These are phyloP conservation scores for Linderniella brevidens DNA, from an alignment of 257 asterid genomes.

Conservation along the genomic window DNA sequence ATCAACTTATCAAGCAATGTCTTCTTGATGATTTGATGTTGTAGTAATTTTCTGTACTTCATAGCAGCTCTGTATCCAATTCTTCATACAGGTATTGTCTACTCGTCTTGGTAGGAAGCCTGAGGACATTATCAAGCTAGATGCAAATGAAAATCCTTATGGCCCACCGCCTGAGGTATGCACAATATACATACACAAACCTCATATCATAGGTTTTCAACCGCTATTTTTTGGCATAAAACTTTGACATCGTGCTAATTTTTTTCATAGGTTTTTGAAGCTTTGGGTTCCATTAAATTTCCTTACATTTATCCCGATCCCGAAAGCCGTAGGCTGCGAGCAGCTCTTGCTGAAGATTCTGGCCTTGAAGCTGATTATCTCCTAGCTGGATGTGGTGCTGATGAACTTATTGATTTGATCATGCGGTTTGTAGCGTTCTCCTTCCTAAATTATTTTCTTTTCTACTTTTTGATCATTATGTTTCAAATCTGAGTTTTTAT, in stretches of 20 bases:
- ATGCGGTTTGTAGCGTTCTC: slow-evolving; percentile 44
- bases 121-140: slow-evolving; percentile 83
- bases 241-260: not conserved
- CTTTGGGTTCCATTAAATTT: slow-evolving; percentile 70
- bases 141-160: slow-evolving; percentile 92
- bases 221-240: not conserved
- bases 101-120: slow-evolving; percentile 89
- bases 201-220: not conserved
- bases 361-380: slow-evolving; percentile 86
- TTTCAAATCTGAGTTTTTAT: slow-evolving; percentile 4
- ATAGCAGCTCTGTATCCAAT: no score
- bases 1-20: no score
- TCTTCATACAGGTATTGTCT: slow-evolving; percentile 48
- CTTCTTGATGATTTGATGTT: no score
- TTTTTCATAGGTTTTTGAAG: slow-evolving; percentile 64
- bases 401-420: slow-evolving; percentile 88
- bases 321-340: slow-evolving; percentile 81
- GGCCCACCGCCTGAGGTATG: slow-evolving; percentile 98
- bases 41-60: no score
- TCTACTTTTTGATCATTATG: slow-evolving; percentile 3
- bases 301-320: slow-evolving; percentile 98
- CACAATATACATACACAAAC: slow-evolving; percentile 7
- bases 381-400: slow-evolving; percentile 95
- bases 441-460: slow-evolving; percentile 1
- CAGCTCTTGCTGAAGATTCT: slow-evolving; percentile 90